Conservation (phyloP, 192 early-diverging fungal genomes). For the Blastocladiella britannica region DNA sequence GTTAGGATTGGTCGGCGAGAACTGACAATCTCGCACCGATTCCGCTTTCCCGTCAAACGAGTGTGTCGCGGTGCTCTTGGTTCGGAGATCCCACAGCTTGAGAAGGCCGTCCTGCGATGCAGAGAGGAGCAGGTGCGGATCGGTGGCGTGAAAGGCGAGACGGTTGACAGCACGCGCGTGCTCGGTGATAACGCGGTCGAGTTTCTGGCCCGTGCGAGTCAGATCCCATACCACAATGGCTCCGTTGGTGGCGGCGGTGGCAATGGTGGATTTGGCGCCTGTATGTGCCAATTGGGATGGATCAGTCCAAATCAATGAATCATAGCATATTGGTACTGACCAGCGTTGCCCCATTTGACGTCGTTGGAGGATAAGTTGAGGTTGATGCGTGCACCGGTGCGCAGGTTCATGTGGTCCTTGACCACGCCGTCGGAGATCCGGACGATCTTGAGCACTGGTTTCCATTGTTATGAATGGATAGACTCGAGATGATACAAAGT, state of each 20-base stretch:
- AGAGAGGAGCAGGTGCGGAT: conserved; percentile 42
- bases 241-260: conserved; percentile 46
- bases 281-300: conserved; percentile 2
- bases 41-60: conserved; percentile 56
- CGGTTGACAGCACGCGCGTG: conserved; percentile 53
- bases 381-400: conserved; percentile 27
- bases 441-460: conserved; percentile 46
- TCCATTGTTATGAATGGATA: not conserved
- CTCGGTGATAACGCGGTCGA: conserved; percentile 42
- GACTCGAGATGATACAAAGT: not conserved
- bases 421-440: conserved; percentile 25
- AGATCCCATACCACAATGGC: conserved; percentile 55
- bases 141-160: conserved; percentile 53
- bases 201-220: conserved; percentile 17
- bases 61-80: conserved; percentile 18
- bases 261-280: conserved; percentile 41
- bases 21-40: conserved; percentile 57
- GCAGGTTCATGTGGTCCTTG: conserved; percentile 43
- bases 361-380: conserved; percentile 42
- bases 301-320: not conserved
- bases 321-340: conserved; percentile 13
- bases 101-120: conserved; percentile 55
- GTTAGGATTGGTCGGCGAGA: conserved; percentile 29
- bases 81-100: conserved; percentile 53
- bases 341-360: conserved; percentile 54